A percentile compares a stretch with the other conserved stretches of the same genome.
These are phyloP conservation scores for Fusarium agapanthi DNA, from an alignment of 2,329 filamentous ascomycete genomes.

Conservation along the genomic window DNA sequence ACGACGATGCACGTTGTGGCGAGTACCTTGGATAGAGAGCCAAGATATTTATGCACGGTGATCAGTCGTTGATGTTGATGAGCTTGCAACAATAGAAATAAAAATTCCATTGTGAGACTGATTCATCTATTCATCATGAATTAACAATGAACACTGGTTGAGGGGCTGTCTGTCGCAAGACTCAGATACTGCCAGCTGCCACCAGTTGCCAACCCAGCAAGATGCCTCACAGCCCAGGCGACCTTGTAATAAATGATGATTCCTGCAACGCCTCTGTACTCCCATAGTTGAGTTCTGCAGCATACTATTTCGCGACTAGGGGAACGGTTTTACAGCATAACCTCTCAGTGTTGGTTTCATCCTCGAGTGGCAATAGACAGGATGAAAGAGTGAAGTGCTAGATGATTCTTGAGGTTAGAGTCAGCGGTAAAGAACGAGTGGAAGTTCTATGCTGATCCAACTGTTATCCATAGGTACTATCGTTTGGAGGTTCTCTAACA, in stretches of 20 bases:
- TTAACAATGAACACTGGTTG: not conserved
- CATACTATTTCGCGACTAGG: not conserved
- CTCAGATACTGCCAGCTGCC: slow-evolving; percentile 1
- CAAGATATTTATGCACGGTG: not conserved
- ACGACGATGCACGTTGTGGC: not conserved
- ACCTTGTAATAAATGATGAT: not conserved
- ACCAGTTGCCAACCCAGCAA: slow-evolving; percentile 2
- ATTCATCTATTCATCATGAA: not conserved
- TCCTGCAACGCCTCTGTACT: not conserved
- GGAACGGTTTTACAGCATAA: not conserved
- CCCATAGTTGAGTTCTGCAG: not conserved
- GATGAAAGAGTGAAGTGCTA: not conserved
- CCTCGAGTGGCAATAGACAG: not conserved
- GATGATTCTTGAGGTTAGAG: not conserved
- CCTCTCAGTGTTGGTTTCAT: not conserved
- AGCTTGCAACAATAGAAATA: not conserved
- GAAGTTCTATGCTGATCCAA: not conserved
- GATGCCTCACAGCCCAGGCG: not conserved
- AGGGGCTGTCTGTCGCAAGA: not conserved
- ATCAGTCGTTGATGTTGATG: not conserved
- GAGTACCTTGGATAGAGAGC: not conserved
- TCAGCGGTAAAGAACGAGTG: not conserved
- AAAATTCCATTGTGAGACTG: not conserved
- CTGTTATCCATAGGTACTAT: not conserved
- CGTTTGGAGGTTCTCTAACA: too few species aligned